Percentiles rank a stretch among this genome's conserved stretches.
Evolutionary conservation across 768 basidiomycete species (phyloP).

Genomic region (Lyophyllum shimeji): DNA sequence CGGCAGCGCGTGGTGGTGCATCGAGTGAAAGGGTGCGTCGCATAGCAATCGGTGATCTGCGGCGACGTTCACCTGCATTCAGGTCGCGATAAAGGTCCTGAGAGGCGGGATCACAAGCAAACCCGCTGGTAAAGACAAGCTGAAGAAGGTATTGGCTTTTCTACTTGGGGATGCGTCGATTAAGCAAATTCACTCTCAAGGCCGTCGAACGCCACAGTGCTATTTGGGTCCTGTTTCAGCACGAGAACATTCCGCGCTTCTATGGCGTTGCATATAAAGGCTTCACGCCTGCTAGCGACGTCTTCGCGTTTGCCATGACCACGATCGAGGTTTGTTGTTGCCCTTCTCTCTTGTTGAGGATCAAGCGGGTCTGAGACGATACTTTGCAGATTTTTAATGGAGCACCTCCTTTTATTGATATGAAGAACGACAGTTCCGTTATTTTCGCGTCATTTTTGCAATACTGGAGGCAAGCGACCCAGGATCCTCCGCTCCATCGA

Average conservation of each 20-base stretch:
- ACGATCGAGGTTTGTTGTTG: constrained; percentile 23
- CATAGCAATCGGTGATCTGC: not conserved
- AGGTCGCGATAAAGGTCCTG: not conserved
- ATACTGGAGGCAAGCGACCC: constrained; percentile 20
- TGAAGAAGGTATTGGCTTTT: not conserved
- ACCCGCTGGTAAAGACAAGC: not conserved
- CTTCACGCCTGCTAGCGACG: constrained; percentile 19
- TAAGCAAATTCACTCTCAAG: constrained; percentile 8
- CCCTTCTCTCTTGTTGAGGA: not conserved
- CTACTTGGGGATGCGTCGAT: not conserved
- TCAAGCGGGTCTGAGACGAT: not conserved
- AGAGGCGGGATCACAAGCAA: not conserved
- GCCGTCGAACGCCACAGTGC: constrained; percentile 25
- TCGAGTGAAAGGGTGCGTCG: not conserved
- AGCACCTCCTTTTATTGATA: constrained; percentile 16
- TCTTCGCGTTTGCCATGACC: constrained; percentile 29
- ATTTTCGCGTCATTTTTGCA: constrained; percentile 21
- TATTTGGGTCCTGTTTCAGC: constrained; percentile 19
- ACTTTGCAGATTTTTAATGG: constrained; percentile 19
- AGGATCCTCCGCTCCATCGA: constrained; percentile 13
- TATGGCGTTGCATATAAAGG: not conserved
- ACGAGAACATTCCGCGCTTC: not conserved
- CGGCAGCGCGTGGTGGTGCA: not conserved
- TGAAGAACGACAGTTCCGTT: constrained; percentile 22
- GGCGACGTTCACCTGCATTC: constrained; percentile 1